Evolutionary conservation across 164 flowering plant species (phyloP).

Genomic region (Cinnamomum chago): DNA sequence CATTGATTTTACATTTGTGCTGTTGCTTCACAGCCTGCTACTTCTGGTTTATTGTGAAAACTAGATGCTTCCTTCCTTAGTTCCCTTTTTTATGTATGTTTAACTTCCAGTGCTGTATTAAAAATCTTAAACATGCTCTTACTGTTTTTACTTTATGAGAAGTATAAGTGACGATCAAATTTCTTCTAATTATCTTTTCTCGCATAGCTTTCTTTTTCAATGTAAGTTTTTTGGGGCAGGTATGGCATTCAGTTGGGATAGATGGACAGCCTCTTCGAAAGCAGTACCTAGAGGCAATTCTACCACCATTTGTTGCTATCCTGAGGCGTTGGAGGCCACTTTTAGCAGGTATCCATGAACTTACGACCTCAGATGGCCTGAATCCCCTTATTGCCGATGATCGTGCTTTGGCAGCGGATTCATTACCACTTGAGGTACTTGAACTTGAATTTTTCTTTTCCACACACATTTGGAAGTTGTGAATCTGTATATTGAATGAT

Average conservation of each 20-base stretch:
- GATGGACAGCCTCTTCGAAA: conserved; percentile 80
- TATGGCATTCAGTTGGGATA: conserved; percentile 87
- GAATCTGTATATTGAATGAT: no score
- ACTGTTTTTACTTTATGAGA: background rate
- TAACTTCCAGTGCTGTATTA: background rate
- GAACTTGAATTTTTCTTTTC: background rate
- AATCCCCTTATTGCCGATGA: conserved; percentile 91
- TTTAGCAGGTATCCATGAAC: conserved; percentile 91
- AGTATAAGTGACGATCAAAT: background rate
- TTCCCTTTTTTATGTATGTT: background rate
- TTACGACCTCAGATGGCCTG: conserved; percentile 82
- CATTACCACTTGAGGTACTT: conserved; percentile 88
- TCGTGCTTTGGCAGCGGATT: conserved; percentile 94
- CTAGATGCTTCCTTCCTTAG: background rate
- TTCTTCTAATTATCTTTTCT: background rate
- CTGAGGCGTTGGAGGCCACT: conserved; percentile 97
- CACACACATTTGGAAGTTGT: no score
- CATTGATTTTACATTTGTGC: background rate
- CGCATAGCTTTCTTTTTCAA: background rate
- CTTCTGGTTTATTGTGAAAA: background rate
- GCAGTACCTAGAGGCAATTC: conserved; percentile 81
- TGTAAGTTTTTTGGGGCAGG: conserved; percentile 42
- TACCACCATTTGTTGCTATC: conserved; percentile 97
- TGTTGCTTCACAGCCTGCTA: no score
- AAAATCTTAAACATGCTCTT: background rate